A percentile compares a stretch with the other conserved stretches of the same genome.
Evolutionary conservation across 441 rosid genomes (phyloP).

Genomic region (Erodium texanum): DNA sequence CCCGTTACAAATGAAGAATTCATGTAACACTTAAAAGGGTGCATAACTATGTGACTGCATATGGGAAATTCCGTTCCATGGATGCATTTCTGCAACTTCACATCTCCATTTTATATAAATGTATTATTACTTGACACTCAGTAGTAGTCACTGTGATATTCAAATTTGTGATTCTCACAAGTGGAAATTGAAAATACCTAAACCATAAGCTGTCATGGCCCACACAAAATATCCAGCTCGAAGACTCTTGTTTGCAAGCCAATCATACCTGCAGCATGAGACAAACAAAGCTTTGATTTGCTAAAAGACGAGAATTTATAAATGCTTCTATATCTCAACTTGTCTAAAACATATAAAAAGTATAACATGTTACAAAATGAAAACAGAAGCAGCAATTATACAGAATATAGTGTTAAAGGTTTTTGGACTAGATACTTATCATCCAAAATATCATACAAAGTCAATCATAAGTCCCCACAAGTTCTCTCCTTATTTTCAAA

Average conservation of each 20-base stretch:
- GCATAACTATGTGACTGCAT: background rate
- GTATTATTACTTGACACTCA: background rate
- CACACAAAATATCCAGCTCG: constrained; percentile 43
- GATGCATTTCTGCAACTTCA: background rate
- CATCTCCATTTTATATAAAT: background rate
- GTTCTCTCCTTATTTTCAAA: no score
- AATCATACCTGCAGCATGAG: constrained; percentile 33
- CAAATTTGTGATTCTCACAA: background rate
- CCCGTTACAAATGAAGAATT: background rate
- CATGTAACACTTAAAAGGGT: background rate
- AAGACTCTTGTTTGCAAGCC: constrained; percentile 35
- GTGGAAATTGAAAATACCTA: constrained; percentile 24
- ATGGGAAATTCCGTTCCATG: background rate
- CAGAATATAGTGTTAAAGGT: background rate
- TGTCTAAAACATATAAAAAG: background rate
- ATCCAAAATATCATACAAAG: background rate
- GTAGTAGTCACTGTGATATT: background rate
- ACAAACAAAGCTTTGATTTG: background rate
- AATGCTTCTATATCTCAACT: background rate
- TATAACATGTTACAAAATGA: background rate
- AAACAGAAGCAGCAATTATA: background rate
- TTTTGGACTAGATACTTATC: background rate
- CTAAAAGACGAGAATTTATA: background rate
- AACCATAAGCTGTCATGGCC: constrained; percentile 49
- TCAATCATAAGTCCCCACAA: background rate